phyloP scores from a whole-genome alignment of 73 alveolate species.

The Tetrahymena thermophila region DNA sequence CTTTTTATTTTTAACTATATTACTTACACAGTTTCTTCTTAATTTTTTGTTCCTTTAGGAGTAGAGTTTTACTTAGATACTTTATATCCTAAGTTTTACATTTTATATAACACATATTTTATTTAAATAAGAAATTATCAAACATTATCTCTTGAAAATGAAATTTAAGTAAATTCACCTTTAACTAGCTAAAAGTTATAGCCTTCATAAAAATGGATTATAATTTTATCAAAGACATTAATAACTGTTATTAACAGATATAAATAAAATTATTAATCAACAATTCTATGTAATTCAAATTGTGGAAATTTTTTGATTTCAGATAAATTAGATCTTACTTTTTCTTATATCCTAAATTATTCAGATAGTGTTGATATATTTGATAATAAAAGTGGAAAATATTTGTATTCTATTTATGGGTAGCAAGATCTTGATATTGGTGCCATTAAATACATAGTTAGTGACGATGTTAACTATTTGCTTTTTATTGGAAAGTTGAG shows the following conservation, averaged over 20 bases:
- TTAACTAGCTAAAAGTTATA: neutral
- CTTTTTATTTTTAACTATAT: neutral
- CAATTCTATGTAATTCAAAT: neutral
- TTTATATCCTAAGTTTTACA: neutral
- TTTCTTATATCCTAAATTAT: neutral
- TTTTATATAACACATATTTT: neutral
- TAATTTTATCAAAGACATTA: neutral
- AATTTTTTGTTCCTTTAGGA: neutral
- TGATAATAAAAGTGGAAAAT: neutral
- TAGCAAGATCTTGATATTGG: neutral
- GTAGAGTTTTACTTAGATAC: neutral
- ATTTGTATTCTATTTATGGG: neutral
- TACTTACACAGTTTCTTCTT: neutral
- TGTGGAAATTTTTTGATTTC: neutral
- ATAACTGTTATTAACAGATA: neutral
- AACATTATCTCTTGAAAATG: neutral
- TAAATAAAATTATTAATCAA: neutral
- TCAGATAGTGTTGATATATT: neutral
- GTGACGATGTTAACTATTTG: neutral
- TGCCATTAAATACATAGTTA: neutral
- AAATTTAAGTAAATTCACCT: neutral
- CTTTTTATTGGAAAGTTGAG: neutral
- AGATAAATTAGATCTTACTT: neutral
- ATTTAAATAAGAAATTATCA: neutral
- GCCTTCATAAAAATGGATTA: neutral